Base-by-base conservation (phyloP, 2,329 filamentous ascomycete genomes). In the Cryphonectria japonica region DNA sequence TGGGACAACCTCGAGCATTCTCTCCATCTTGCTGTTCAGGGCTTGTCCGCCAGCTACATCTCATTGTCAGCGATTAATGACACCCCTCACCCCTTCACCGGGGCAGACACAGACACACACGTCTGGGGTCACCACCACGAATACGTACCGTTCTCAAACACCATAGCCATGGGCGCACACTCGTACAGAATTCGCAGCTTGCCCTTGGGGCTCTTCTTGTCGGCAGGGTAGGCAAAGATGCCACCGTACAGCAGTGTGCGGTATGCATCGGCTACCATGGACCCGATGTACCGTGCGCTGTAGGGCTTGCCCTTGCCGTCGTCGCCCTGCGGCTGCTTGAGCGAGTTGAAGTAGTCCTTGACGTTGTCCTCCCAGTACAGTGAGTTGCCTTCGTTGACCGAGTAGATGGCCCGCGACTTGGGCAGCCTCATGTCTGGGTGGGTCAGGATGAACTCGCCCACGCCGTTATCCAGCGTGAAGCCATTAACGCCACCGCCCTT, bases 211-310 rank as follows among this genome's bases (percentile, higher is more conserved):
- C 92, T 97, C 91, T 99, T 98, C 86, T 95, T 97, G 80, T 99
- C 96, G 19, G 95, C 93, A 0, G 96, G 96, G 80, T 99, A 99
- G 61, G 96, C 96, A 82, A 99, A 99, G 79, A 99, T 93, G 75
- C 96, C 96, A 72, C 96, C 96, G 80, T 99, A 99, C 71, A 98
- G 83, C 74, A 99, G 83, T 19, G 96, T 99, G 65, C 96, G 91
- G 84, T 99, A 99, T 19, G 96, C 96, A 82, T 99, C 96, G 60
- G 96, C 96, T 71, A 99, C 96, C 96, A 99, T 99, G 85, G 90
- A 93, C 71, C 95, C 95, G 76, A 99, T 99, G 82, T 99, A 99
- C 77, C 96, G 89, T 19, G 95, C 88, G 79, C 93, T 97, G 85
- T 99, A 98, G 54, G 96, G 96, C 85, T 97, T 98, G 75, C 90